Conservation (phyloP, 345 rosid species). For the Excoecaria agallocha region DNA sequence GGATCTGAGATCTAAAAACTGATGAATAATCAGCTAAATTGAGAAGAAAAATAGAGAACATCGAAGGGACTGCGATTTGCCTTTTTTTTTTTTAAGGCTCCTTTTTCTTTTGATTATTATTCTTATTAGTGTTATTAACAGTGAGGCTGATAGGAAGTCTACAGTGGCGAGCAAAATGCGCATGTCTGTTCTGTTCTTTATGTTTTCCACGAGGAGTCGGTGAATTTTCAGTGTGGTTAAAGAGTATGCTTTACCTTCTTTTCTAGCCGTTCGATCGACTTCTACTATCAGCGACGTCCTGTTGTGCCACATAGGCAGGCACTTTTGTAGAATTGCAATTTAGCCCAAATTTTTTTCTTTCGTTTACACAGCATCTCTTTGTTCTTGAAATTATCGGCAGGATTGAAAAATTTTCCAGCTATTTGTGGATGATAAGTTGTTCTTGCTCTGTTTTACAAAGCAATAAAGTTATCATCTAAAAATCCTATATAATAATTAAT, state of each 20-base stretch:
- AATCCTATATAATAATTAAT: too few relatives aligned
- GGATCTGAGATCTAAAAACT: constrained; percentile 38
- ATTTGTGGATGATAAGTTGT: too few relatives aligned
- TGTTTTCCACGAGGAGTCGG: constrained; percentile 9
- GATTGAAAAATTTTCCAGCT: too few relatives aligned
- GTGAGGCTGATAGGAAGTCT: background rate
- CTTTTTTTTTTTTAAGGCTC: background rate
- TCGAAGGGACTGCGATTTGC: constrained; percentile 17
- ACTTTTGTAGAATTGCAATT: background rate
- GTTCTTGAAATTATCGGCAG: too few relatives aligned
- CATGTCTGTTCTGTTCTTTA: background rate
- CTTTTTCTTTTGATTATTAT: background rate
- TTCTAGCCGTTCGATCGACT: background rate
- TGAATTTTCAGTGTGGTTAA: background rate
- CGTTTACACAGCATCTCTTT: background rate
- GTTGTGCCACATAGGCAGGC: background rate
- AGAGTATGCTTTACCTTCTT: background rate
- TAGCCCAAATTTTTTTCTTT: background rate
- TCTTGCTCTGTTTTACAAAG: too few relatives aligned
- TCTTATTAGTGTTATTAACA: background rate
- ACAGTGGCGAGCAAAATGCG: constrained; percentile 3
- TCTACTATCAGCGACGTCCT: background rate
- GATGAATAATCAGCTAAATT: background rate
- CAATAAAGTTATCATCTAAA: too few relatives aligned
- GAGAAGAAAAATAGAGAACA: constrained; percentile 6